These are phyloP conservation scores for Neoboletus magnificus DNA, from an alignment of 768 basidiomycete genomes.

Conservation along the genomic window DNA sequence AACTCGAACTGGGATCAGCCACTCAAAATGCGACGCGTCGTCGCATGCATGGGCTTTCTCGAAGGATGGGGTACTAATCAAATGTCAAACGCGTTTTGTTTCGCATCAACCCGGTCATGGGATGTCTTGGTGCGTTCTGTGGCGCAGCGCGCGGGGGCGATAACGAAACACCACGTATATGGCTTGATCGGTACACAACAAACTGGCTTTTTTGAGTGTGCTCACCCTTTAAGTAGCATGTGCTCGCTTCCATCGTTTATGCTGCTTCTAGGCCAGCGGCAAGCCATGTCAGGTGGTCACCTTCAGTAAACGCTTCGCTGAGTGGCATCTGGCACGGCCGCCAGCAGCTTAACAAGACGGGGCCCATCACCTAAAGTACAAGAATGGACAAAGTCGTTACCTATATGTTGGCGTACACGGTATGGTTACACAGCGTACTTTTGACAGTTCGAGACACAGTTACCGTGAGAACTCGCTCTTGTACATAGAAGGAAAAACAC, in stretches of 20 bases:
- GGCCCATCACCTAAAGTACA: background rate
- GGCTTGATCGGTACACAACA: background rate
- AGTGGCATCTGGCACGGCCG: conserved; percentile 1
- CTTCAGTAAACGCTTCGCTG: background rate
- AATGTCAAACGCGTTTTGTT: conserved; percentile 3
- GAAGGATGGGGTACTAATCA: background rate
- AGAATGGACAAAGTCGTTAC: conserved; percentile 7
- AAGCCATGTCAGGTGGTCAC: background rate
- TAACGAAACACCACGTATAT: background rate
- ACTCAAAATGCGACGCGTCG: background rate
- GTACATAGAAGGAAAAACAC: background rate
- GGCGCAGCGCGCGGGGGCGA: background rate
- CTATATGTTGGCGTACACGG: background rate
- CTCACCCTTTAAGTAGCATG: background rate
- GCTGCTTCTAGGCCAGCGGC: background rate
- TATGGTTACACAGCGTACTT: too few relatives aligned
- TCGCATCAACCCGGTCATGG: background rate
- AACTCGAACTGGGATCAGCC: background rate
- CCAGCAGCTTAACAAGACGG: background rate
- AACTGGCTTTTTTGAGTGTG: background rate
- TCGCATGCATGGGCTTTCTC: background rate
- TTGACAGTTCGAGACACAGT: background rate
- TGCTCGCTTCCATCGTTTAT: background rate
- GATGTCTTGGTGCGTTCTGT: background rate
- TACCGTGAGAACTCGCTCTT: conserved; percentile 14